Conservation (phyloP, 2,329 filamentous ascomycete genomes). For the Trematosphaeria pertusa region DNA sequence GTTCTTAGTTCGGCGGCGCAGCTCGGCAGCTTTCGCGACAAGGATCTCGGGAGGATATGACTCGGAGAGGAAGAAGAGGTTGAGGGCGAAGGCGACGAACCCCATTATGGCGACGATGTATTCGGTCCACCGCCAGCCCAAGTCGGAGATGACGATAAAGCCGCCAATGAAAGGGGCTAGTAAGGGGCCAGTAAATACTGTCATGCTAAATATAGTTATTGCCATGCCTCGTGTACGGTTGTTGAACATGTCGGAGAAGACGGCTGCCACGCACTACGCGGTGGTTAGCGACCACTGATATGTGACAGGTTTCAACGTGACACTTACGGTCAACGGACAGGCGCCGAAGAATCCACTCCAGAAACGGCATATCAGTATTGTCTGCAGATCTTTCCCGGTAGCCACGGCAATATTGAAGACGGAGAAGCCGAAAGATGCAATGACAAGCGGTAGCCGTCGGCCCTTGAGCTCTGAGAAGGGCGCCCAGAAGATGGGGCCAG, state of each 20-base stretch:
- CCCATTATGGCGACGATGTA: slow-evolving; percentile 65
- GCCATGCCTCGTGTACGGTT: slow-evolving; percentile 51
- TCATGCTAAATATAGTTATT: slow-evolving; percentile 60
- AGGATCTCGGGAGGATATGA: slow-evolving; percentile 66
- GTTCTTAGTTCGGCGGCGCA: slow-evolving; percentile 63
- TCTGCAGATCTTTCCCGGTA: slow-evolving; percentile 60
- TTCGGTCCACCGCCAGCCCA: slow-evolving; percentile 64
- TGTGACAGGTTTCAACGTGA: not conserved
- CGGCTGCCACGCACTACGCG: slow-evolving; percentile 55
- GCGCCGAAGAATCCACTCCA: slow-evolving; percentile 62
- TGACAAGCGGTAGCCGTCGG: slow-evolving; percentile 55
- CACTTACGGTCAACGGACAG: slow-evolving; percentile 59
- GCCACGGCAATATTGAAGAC: slow-evolving; percentile 59
- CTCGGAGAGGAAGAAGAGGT: slow-evolving; percentile 63
- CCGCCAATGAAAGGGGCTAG: slow-evolving; percentile 63
- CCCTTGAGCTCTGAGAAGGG: slow-evolving; percentile 61
- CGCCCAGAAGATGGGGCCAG: slow-evolving; percentile 53
- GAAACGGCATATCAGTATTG: slow-evolving; percentile 60
- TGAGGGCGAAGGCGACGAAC: slow-evolving; percentile 56
- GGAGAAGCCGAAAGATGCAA: slow-evolving; percentile 59
- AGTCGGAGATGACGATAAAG: slow-evolving; percentile 58
- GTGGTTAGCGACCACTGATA: slow-evolving; percentile 31
- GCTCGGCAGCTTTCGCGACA: slow-evolving; percentile 61
- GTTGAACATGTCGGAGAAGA: slow-evolving; percentile 64
- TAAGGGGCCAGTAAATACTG: slow-evolving; percentile 60